phyloP scores from a whole-genome alignment of 169 alveolate species.

The Babesia bovis region DNA sequence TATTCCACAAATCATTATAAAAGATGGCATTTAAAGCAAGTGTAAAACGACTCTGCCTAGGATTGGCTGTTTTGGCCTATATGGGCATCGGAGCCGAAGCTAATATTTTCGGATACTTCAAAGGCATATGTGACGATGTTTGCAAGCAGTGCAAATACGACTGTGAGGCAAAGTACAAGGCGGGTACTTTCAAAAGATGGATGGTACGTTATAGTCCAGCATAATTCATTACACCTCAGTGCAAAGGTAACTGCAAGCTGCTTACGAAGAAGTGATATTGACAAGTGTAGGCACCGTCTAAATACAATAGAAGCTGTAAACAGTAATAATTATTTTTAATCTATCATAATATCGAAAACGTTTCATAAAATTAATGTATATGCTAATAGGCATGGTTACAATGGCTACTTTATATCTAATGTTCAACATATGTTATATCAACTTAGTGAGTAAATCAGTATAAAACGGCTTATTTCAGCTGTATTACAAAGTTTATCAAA shows the following conservation, averaged over 20 bases:
- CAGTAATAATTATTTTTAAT: too few relatives aligned
- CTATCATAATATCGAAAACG: too few relatives aligned
- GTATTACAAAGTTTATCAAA: too few relatives aligned
- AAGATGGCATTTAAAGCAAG: not conserved
- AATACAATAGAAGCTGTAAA: too few relatives aligned
- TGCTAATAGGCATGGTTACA: too few relatives aligned
- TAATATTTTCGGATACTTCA: slow-evolving; percentile 1
- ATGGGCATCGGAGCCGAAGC: not conserved
- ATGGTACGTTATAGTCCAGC: not conserved
- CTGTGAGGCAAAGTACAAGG: slow-evolving; percentile 8
- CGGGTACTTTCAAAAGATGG: slow-evolving; percentile 39
- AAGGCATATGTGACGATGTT: slow-evolving; percentile 6
- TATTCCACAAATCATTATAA: too few relatives aligned
- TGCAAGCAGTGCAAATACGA: slow-evolving; percentile 21
- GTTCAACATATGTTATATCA: too few relatives aligned
- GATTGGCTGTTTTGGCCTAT: not conserved
- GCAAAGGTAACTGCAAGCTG: slow-evolving; percentile 20
- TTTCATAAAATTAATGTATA: too few relatives aligned
- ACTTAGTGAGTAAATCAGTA: too few relatives aligned
- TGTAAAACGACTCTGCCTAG: not conserved
- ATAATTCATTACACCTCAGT: not conserved
- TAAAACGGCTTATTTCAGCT: too few relatives aligned
- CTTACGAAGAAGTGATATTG: not conserved
- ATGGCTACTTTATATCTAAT: too few relatives aligned
- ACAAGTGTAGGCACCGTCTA: too few relatives aligned